phyloP scores from a whole-genome alignment of 225 moss, liverwort and hornwort genomes.

The Pseudisothecium myosuroides region DNA sequence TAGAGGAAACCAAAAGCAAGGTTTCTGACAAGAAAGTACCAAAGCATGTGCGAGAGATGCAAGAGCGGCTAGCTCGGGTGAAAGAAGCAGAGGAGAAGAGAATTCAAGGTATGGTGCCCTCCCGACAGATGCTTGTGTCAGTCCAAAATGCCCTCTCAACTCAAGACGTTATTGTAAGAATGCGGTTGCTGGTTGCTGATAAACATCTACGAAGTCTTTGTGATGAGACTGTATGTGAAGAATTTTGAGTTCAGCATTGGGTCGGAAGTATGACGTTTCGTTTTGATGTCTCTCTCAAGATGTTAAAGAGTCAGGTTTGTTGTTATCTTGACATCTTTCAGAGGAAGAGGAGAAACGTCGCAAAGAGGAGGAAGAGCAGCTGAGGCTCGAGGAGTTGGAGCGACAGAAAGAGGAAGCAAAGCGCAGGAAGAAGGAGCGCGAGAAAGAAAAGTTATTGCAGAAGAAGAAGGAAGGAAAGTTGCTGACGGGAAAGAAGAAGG shows the following conservation, averaged over 20 bases:
- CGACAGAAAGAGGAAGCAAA: slow-evolving; percentile 85
- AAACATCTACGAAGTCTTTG: not conserved
- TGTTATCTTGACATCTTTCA: slow-evolving; percentile 1
- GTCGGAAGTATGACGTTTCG: not conserved
- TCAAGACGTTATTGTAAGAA: not conserved
- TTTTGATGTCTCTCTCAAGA: not conserved
- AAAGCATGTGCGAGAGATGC: slow-evolving; percentile 96
- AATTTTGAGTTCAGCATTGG: not conserved
- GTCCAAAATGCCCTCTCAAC: not conserved
- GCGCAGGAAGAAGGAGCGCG: slow-evolving; percentile 77
- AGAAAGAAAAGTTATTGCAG: slow-evolving; percentile 92
- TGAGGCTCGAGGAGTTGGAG: slow-evolving; percentile 63
- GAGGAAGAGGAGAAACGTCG: slow-evolving; percentile 86
- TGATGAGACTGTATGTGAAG: not conserved
- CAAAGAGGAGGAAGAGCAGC: slow-evolving; percentile 92
- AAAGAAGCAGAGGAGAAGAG: slow-evolving; percentile 95
- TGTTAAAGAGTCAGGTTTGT: not conserved
- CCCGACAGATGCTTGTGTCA: not conserved
- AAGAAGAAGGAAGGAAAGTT: slow-evolving; percentile 97
- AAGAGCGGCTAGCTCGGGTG: slow-evolving; percentile 77
- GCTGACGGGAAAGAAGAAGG: slow-evolving; percentile 90
- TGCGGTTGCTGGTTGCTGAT: not conserved
- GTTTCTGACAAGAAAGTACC: slow-evolving; percentile 73
- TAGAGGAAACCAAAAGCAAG: slow-evolving; percentile 71
- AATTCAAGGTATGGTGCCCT: slow-evolving; percentile 25